Evolutionary conservation across 2,329 filamentous ascomycete species (phyloP).

Genomic region (Hypoxylon sp.): DNA sequence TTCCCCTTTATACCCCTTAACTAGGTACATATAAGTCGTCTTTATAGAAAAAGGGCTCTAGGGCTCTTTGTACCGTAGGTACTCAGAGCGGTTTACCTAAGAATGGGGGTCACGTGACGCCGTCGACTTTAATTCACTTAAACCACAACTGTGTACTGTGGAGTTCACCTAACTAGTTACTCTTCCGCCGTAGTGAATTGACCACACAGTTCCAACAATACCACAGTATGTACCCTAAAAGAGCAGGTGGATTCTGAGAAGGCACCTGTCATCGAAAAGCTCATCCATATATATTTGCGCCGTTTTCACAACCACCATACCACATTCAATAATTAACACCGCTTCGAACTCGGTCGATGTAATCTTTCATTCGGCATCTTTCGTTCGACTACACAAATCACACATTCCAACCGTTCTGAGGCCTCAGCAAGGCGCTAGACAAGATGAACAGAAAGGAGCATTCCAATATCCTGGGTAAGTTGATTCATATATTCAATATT

Average conservation of each 20-base stretch:
- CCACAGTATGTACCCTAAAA: not conserved
- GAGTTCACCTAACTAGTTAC: no score
- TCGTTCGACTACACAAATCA: no score
- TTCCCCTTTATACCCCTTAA: not conserved
- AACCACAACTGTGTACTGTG: slow-evolving; percentile 1
- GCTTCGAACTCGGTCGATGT: not conserved
- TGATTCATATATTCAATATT: not conserved
- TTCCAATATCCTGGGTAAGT: slow-evolving; percentile 52
- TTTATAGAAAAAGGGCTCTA: not conserved
- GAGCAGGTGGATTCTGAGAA: not conserved
- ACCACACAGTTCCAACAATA: not conserved
- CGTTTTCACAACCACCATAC: not conserved
- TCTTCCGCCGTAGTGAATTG: no score
- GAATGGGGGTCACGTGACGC: not conserved
- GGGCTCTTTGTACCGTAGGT: not conserved
- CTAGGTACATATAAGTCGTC: not conserved
- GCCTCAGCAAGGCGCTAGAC: not conserved
- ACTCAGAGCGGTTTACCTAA: not conserved
- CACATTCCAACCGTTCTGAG: not conserved
- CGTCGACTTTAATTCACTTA: not conserved
- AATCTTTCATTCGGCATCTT: not conserved
- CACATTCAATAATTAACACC: not conserved
- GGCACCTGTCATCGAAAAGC: not conserved
- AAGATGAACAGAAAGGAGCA: slow-evolving; percentile 51
- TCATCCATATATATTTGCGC: not conserved